Evolutionary conservation across 2,329 filamentous ascomycete genomes (phyloP).

Genomic region (Xylaria sp.): DNA sequence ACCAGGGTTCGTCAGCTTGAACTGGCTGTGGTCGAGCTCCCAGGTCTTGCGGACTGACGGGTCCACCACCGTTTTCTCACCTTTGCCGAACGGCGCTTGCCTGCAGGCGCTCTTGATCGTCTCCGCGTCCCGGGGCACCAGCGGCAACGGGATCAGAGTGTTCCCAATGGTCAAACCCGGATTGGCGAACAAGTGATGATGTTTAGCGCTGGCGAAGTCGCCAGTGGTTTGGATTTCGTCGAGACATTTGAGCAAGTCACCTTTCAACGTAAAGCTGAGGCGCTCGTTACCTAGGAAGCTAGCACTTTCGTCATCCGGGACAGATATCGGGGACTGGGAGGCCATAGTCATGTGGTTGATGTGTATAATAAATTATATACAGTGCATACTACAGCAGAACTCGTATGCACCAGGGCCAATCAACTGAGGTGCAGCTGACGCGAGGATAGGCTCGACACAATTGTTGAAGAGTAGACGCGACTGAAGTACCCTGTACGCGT

Average conservation of each 20-base stretch:
- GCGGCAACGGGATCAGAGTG: conserved; percentile 31
- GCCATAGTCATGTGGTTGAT: neutral
- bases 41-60: conserved; percentile 42
- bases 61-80: conserved; percentile 43
- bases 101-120: conserved; percentile 27
- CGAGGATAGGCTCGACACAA: no score
- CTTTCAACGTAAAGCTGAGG: neutral
- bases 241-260: conserved; percentile 5
- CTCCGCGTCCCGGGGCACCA: conserved; percentile 31
- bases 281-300: neutral
- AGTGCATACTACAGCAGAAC: neutral
- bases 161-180: conserved; percentile 32
- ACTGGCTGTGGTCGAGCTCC: conserved; percentile 41
- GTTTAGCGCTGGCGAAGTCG: conserved; percentile 18
- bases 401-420: neutral
- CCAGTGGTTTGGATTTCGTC: conserved; percentile 21
- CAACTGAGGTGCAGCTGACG: neutral
- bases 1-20: conserved; percentile 40
- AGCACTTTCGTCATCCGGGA: neutral
- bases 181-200: conserved; percentile 21
- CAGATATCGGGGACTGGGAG: neutral
- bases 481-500: no score
- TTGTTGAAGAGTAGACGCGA: no score
- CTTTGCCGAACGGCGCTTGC: conserved; percentile 42
- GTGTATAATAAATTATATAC: no score